Percentiles rank a stretch among this genome's conserved stretches.
phyloP scores from a whole-genome alignment of 2,329 filamentous ascomycete genomes.

The Sporothrix globosa region DNA sequence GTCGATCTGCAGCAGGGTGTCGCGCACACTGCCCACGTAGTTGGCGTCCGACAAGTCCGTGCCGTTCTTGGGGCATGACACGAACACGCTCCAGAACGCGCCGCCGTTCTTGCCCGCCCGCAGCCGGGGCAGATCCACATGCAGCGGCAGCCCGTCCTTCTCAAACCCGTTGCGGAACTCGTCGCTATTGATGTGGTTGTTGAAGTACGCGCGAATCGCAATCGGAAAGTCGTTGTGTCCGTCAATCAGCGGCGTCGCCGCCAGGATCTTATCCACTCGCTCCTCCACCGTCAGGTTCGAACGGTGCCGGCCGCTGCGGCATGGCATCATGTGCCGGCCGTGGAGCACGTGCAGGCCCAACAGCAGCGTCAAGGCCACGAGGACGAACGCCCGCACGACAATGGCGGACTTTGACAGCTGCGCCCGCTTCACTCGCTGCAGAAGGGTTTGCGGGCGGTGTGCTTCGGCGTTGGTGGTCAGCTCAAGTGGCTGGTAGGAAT shows the following conservation, averaged over 20 bases:
- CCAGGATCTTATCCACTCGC: slow-evolving; percentile 37
- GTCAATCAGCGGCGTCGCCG: slow-evolving; percentile 52
- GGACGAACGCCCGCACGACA: slow-evolving; percentile 21
- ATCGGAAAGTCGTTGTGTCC: slow-evolving; percentile 89
- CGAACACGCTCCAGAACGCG: slow-evolving; percentile 91
- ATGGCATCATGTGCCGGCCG: not conserved
- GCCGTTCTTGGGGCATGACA: slow-evolving; percentile 72
- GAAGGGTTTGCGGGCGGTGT: not conserved
- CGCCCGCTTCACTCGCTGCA: slow-evolving; percentile 3
- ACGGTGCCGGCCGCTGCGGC: not conserved
- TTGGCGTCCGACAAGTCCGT: slow-evolving; percentile 73
- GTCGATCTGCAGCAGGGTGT: slow-evolving; percentile 75
- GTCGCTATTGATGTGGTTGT: slow-evolving; percentile 76
- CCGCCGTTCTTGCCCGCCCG: slow-evolving; percentile 73
- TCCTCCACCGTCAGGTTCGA: slow-evolving; percentile 34
- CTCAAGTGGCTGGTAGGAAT: not conserved
- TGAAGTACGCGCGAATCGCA: slow-evolving; percentile 64
- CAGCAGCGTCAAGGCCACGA: slow-evolving; percentile 17
- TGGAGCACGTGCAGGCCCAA: slow-evolving; percentile 25
- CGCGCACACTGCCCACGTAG: slow-evolving; percentile 60
- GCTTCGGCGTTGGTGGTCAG: not conserved
- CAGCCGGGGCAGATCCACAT: slow-evolving; percentile 81
- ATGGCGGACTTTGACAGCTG: not conserved
- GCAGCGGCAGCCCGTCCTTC: slow-evolving; percentile 65
- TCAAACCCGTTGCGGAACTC: slow-evolving; percentile 77